Conservation (phyloP, 495 filamentous ascomycete genomes). For the Terfezia boudieri region DNA sequence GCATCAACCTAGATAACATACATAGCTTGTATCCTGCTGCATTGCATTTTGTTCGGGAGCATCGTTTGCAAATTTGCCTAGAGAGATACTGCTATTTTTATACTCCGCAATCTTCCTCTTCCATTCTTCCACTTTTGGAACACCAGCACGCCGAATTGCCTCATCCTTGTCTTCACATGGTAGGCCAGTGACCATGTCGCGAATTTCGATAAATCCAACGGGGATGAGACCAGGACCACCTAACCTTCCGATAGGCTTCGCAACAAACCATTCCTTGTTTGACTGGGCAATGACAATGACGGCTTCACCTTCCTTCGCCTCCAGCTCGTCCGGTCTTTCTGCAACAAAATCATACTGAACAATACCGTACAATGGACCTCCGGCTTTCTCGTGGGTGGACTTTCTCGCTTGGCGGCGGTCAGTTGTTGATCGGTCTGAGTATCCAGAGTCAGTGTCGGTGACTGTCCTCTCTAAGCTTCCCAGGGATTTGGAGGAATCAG, state of each 20-base stretch:
- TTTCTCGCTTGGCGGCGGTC: conserved; percentile 6
- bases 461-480: conserved; percentile 10
- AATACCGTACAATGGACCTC: conserved; percentile 85
- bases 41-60: neutral
- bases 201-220: conserved; percentile 88
- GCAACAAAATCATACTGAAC: conserved; percentile 95
- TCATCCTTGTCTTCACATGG: conserved; percentile 65
- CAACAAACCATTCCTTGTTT: conserved; percentile 99
- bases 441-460: conserved; percentile 55
- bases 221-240: conserved; percentile 90
- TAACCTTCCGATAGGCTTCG: conserved; percentile 86
- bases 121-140: conserved; percentile 97
- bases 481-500: conserved; percentile 45
- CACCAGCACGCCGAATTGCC: conserved; percentile 69
- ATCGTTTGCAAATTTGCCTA: conserved; percentile 45
- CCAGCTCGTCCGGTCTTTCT: conserved; percentile 82
- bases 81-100: conserved; percentile 93
- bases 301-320: conserved; percentile 82
- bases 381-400: conserved; percentile 33
- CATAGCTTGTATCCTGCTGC: neutral
- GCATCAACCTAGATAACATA: too few species aligned
- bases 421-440: conserved; percentile 36
- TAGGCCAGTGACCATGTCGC: conserved; percentile 74
- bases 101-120: conserved; percentile 99
- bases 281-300: conserved; percentile 98